phyloP scores from a whole-genome alignment of 129 eudicot genomes.

The Heracleum sosnowskyi region DNA sequence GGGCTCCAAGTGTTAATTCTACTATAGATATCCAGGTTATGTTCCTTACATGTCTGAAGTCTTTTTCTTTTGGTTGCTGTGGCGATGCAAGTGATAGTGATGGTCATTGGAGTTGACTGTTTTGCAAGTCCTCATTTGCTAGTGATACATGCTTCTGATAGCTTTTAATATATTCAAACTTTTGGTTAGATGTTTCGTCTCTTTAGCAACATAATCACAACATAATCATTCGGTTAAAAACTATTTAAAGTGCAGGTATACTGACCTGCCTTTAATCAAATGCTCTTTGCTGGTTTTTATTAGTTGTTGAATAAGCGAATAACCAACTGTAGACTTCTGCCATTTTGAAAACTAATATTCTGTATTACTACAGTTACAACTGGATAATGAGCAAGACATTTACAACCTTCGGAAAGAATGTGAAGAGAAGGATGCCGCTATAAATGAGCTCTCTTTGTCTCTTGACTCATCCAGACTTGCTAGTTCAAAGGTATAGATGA shows the following conservation, averaged over 20 bases:
- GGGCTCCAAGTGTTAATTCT: conserved; percentile 79
- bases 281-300: neutral
- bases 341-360: neutral
- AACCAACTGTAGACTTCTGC: neutral
- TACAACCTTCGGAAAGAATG: conserved; percentile 51
- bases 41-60: neutral
- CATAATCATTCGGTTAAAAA: too few relatives aligned
- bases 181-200: neutral
- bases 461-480: conserved; percentile 48
- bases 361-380: conserved; percentile 29
- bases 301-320: neutral
- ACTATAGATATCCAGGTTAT: conserved; percentile 67
- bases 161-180: too few relatives aligned
- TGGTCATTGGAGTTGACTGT: neutral
- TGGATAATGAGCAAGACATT: conserved; percentile 63
- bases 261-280: neutral
- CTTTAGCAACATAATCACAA: too few relatives aligned
- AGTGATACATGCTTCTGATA: neutral
- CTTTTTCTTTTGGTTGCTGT: neutral
- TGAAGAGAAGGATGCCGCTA: conserved; percentile 68
- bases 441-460: conserved; percentile 52
- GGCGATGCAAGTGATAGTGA: neutral
- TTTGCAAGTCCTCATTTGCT: neutral
- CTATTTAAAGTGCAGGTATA: neutral
- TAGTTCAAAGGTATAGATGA: conserved; percentile 50